Base-by-base conservation (phyloP, 345 rosid species). In the Mercurialis annua region DNA sequence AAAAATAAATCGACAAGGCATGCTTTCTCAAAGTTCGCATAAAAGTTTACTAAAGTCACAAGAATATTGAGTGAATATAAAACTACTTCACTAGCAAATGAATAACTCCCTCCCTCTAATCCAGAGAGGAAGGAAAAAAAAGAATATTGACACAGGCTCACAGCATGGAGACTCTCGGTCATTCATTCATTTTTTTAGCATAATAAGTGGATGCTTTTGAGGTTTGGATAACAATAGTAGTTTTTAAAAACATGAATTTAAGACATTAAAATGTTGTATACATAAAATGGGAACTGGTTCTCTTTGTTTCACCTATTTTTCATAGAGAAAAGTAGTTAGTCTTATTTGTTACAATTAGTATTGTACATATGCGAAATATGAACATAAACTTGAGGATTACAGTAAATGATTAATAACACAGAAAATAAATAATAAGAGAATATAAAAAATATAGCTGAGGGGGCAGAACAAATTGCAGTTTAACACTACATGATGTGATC, bases 1-100 rank as follows among this genome's bases (percentile, higher is more conserved):
- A 62, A 36, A 62, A 43, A n/a, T 21, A 27, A 36, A 40, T 29
- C 54, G 62, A 66, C 44, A 21, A 64, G 42, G 14, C 11, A 53
- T 38, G 27, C 40, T 53, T 8, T n/a, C 4, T 5, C 5, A 11
- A 20, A 18, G 43, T 9, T 6, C 8, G 36, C 36, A 26, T 26
- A 54, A 47, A 14, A 1, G 26, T 10, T 21, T 23, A 10, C 55
- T 51, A 24, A n/a, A 51, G 16, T 10, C 18, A 55, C 7, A 1
- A 6, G 1, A 30, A 11, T 12, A 59, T 59, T n/a, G 31, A 38
- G 20, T 38, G 15, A n/a, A n/a, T n/a, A n/a, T n/a, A n/a, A 23
- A 20, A 23, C 31, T 42, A 60, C 10, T 51, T 40, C 49, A 23
- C 49, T 14, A 12, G 33, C 49, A 23, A 60, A 40, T 14, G 12